Evolutionary conservation across 768 basidiomycete genomes (phyloP).

Genomic region (Boletus huronensis): DNA sequence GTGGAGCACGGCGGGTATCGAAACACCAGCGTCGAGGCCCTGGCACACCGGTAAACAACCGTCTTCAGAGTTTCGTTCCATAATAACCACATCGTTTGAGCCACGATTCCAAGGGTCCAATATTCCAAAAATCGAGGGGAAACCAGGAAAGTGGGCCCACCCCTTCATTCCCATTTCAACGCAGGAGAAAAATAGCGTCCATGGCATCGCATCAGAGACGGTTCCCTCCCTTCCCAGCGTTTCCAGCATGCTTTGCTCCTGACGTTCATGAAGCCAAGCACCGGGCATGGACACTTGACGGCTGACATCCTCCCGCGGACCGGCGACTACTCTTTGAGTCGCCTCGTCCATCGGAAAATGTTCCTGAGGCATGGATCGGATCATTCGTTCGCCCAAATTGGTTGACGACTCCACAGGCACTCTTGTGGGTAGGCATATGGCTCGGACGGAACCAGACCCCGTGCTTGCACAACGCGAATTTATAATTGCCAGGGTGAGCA

Average conservation of each 20-base stretch:
- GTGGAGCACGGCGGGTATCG: not conserved
- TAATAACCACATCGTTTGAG: not conserved
- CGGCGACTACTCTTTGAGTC: not conserved
- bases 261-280: slow-evolving; percentile 1
- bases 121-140: not conserved
- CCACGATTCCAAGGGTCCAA: not conserved
- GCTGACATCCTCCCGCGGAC: not conserved
- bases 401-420: not conserved
- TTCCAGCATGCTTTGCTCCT: not conserved
- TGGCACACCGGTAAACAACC: not conserved
- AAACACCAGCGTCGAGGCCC: not conserved
- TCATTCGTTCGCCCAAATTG: not conserved
- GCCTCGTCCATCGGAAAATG: not conserved
- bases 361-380: not conserved
- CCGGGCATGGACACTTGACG: not conserved
- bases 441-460: not conserved
- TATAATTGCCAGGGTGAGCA: not conserved
- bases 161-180: not conserved
- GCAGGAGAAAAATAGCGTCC: not conserved
- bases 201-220: not conserved
- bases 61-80: not conserved
- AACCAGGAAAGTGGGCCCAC: not conserved
- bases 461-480: not conserved
- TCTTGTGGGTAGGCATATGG: not conserved
- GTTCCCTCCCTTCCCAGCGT: not conserved